A percentile compares a stretch with the other conserved stretches of the same genome.
Evolutionary conservation across 805 yeast genomes (phyloP).

Genomic region (Monosporozyma unispora): DNA sequence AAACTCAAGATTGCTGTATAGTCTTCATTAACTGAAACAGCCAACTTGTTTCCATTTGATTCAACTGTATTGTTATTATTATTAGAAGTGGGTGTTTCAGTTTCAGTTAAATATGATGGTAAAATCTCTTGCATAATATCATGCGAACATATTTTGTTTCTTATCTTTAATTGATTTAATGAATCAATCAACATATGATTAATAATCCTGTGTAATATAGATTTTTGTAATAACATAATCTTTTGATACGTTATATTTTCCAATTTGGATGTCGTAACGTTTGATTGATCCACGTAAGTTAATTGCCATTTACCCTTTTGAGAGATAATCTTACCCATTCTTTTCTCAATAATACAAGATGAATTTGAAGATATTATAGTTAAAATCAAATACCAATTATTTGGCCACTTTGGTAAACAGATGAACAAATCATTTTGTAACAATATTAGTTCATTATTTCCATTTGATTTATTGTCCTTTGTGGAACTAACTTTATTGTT

Average conservation of each 20-base stretch:
- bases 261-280: constrained; percentile 19
- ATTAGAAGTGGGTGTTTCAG: background rate
- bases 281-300: constrained; percentile 22
- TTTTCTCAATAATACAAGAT: constrained; percentile 26
- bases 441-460: constrained; percentile 4
- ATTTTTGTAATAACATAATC: constrained; percentile 22
- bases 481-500: background rate
- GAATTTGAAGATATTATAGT: constrained; percentile 27
- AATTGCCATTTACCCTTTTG: constrained; percentile 28
- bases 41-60: background rate
- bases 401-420: constrained; percentile 29
- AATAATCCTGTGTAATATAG: constrained; percentile 27
- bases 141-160: constrained; percentile 20
- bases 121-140: constrained; percentile 10
- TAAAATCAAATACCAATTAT: constrained; percentile 29
- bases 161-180: constrained; percentile 25
- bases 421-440: constrained; percentile 26
- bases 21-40: constrained; percentile 4
- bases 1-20: constrained; percentile 22
- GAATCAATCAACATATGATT: constrained; percentile 32
- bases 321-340: constrained; percentile 28
- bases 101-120: constrained; percentile 13
- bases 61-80: background rate
- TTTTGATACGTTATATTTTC: constrained; percentile 30
- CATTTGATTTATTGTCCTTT: background rate